phyloP scores from a whole-genome alignment of 139 green algal genomes.

The Micractinium conductrix region DNA sequence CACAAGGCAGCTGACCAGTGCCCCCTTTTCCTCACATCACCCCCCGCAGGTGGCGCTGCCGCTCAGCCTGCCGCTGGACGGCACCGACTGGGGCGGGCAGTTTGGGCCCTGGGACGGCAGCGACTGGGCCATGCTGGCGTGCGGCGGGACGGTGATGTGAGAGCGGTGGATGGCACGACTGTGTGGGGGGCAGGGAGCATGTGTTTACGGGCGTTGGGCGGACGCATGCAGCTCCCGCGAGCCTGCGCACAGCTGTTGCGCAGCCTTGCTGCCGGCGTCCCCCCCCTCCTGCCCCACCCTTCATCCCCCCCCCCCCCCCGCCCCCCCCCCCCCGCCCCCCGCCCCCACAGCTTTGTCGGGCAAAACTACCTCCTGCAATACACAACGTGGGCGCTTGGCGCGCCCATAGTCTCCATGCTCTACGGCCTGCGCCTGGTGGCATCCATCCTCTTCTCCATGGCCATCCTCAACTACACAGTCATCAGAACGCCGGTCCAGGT shows the following conservation, averaged over 20 bases:
- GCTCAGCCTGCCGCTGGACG: background rate
- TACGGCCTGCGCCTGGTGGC: background rate
- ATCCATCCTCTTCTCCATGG: background rate
- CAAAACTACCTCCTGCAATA: conserved; percentile 12
- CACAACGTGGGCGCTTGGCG: conserved; percentile 15
- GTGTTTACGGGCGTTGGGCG: too few species aligned
- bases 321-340: too few species aligned
- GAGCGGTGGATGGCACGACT: too few species aligned
- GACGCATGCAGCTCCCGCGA: too few species aligned
- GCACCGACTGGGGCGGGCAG: background rate
- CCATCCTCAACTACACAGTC: conserved; percentile 5
- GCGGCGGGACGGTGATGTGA: background rate
- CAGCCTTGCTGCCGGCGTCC: too few species aligned
- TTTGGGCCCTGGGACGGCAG: background rate
- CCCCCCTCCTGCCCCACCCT: too few species aligned
- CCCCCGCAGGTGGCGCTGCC: conserved; percentile 2
- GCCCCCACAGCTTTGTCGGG: too few species aligned
- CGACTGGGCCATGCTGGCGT: background rate
- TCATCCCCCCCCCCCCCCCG: too few species aligned
- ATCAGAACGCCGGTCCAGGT: background rate
- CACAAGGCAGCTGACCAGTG: too few species aligned
- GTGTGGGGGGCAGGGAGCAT: too few species aligned
- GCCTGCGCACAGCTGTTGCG: too few species aligned
- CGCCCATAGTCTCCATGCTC: background rate
- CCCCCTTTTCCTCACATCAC: too few species aligned